Evolutionary conservation across 352 stramenopile genomes (phyloP), one percentile per base, ranked within the genome.

Genomic region (Globisporangium mamillatum): DNA sequence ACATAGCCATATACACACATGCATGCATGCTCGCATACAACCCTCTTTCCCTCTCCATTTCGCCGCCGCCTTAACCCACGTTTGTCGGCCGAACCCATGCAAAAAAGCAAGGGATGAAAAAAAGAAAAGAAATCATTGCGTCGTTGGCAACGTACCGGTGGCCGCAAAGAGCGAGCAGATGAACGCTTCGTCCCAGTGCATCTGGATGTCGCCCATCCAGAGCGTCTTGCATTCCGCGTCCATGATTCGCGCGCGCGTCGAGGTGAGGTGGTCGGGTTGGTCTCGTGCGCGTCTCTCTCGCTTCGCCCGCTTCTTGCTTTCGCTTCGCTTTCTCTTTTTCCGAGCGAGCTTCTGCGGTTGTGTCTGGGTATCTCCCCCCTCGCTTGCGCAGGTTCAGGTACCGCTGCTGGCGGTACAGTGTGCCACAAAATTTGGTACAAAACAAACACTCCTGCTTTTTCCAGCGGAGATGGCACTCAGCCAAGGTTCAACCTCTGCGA

Each of bases 201-300:
- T 87, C 76, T 97, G 90, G 71, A 96, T 92, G 77, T 94, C 89
- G 69, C 89, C 89, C 83, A 96, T 95, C 89, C 89, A 96, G 36
- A 96, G 79, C 68, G 89, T 96, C 84, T 94, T 93, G 83, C 86
- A 94, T 22, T 90, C 81, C 36, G 62, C 57, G 53, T 79, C 78
- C 73, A 81, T 80, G 64, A 56, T 60, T 48, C 16, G 18, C 55
- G 8, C 29, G 48, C 22, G 44, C 18, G 44, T 22, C 22, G 44
- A 52, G 41, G 16, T 27, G 18, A 8, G 24, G 20, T 22, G 50
- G 9, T 55, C 46, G 46, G 46, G 18, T 60, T 20, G 27, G 29
- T 60, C 50, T 48, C 32, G 38, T 61, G 64, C 27, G 41, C 29
- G 24, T 55, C n/a, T 34, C 63, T 34, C 53, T 69, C 66, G 64